Conservation (phyloP, 768 basidiomycete species). For the Auriscalpium vulgare region DNA sequence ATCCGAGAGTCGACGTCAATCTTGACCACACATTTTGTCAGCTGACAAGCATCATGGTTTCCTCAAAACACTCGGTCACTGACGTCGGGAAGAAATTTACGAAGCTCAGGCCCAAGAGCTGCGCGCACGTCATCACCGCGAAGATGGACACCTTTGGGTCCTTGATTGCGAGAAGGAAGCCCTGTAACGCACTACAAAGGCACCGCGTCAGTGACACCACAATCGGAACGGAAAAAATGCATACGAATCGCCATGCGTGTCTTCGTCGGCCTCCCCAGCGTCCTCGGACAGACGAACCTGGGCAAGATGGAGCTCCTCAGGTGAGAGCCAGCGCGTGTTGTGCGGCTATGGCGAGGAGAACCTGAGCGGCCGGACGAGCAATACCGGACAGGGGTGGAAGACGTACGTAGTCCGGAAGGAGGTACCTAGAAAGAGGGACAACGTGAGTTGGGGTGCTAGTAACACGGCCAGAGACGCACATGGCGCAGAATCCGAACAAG, state of each 20-base stretch:
- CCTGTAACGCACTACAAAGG: conserved; percentile 34
- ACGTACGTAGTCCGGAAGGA: conserved; percentile 52
- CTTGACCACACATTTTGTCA: conserved; percentile 21
- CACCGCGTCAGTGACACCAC: too few relatives aligned
- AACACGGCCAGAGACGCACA: conserved; percentile 28
- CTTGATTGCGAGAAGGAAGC: conserved; percentile 47
- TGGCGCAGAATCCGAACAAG: conserved; percentile 42
- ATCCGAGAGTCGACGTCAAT: conserved; percentile 52
- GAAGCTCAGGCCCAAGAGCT: conserved; percentile 50
- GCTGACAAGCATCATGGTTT: background rate
- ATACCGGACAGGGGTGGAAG: background rate
- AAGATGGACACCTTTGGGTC: conserved; percentile 50
- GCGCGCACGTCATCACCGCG: conserved; percentile 40
- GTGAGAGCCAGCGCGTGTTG: conserved; percentile 53
- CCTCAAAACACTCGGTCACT: conserved; percentile 9
- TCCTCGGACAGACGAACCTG: conserved; percentile 62
- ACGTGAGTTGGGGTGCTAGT: background rate
- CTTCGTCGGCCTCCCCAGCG: conserved; percentile 58
- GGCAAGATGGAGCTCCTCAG: conserved; percentile 46
- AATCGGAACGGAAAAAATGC: conserved; percentile 14
- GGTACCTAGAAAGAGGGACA: conserved; percentile 32
- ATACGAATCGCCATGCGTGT: conserved; percentile 50
- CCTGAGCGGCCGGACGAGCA: background rate
- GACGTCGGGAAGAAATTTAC: conserved; percentile 53
- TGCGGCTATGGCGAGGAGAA: conserved; percentile 32